Evolutionary conservation across 768 basidiomycete genomes (phyloP).

Genomic region (Asterophora parasitica): DNA sequence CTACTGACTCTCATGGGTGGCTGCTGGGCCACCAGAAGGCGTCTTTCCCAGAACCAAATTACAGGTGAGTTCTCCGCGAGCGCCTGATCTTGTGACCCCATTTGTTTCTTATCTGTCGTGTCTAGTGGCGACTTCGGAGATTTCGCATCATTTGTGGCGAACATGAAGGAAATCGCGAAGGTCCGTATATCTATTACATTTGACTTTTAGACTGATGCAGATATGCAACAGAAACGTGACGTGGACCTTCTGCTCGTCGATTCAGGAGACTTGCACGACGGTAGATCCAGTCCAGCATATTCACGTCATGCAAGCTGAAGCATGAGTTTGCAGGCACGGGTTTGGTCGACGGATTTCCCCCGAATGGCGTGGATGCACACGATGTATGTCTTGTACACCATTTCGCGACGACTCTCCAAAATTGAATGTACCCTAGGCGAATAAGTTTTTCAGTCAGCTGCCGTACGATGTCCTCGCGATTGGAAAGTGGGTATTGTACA

Average conservation of each 20-base stretch:
- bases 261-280: slow-evolving; percentile 73
- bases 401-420: background rate
- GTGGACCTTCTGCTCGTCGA: slow-evolving; percentile 84
- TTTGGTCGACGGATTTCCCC: slow-evolving; percentile 68
- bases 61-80: slow-evolving; percentile 36
- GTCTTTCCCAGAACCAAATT: slow-evolving; percentile 72
- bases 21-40: slow-evolving; percentile 79
- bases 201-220: background rate
- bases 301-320: slow-evolving; percentile 17
- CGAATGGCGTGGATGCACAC: slow-evolving; percentile 68
- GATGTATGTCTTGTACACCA: slow-evolving; percentile 39
- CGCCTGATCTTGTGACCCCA: background rate
- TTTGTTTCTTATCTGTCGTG: background rate
- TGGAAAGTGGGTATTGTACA: slow-evolving; percentile 57
- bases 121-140: slow-evolving; percentile 65
- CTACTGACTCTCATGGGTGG: slow-evolving; percentile 74
- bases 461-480: slow-evolving; percentile 82
- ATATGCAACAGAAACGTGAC: slow-evolving; percentile 46
- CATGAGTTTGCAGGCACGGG: slow-evolving; percentile 60
- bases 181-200: slow-evolving; percentile 26
- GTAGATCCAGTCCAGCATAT: slow-evolving; percentile 20
- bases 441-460: slow-evolving; percentile 66
- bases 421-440: slow-evolving; percentile 42
- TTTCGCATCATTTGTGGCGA: slow-evolving; percentile 78
- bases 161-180: slow-evolving; percentile 72